Conservation (phyloP, 371 early-diverging fungal species). For the Conidiobolus incongruus region DNA sequence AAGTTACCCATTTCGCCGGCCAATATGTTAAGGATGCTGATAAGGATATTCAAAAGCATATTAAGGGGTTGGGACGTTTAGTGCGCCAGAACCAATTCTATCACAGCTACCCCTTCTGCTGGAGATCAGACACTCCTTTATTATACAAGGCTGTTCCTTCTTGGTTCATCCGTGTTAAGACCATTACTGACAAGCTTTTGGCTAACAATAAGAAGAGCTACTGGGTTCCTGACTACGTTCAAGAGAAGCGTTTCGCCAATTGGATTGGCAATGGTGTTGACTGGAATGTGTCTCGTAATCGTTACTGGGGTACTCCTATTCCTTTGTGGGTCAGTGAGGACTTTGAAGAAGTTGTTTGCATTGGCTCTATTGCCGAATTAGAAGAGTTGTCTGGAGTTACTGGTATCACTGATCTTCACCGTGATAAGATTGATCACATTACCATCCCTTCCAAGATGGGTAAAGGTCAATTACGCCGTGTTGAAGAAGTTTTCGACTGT, state of each 20-base stretch:
- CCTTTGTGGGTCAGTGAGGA: constrained; percentile 98
- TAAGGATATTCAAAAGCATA: constrained; percentile 80
- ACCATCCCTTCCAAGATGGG: constrained; percentile 88
- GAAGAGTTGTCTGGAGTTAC: constrained; percentile 70
- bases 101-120: constrained; percentile 94
- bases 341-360: constrained; percentile 76
- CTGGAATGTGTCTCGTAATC: constrained; percentile 98
- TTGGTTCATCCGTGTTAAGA: constrained; percentile 95
- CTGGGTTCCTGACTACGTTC: constrained; percentile 97
- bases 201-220: constrained; percentile 76
- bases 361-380: constrained; percentile 93
- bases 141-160: constrained; percentile 97
- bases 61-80: constrained; percentile 67
- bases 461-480: constrained; percentile 74
- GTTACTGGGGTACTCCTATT: constrained; percentile 99
- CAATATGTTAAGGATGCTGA: constrained; percentile 96
- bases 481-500: constrained; percentile 99
- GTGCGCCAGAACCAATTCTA: constrained; percentile 71
- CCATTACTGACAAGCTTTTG: constrained; percentile 67
- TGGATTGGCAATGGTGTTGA: constrained; percentile 98
- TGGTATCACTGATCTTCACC: constrained; percentile 93
- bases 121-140: constrained; percentile 95
- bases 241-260: constrained; percentile 96
- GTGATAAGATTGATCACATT: constrained; percentile 94
- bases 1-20: constrained; percentile 70